Percentiles rank a stretch among this genome's conserved stretches.
Evolutionary conservation across 805 yeast species (phyloP).

Genomic region (Yarrowia keelungensis): DNA sequence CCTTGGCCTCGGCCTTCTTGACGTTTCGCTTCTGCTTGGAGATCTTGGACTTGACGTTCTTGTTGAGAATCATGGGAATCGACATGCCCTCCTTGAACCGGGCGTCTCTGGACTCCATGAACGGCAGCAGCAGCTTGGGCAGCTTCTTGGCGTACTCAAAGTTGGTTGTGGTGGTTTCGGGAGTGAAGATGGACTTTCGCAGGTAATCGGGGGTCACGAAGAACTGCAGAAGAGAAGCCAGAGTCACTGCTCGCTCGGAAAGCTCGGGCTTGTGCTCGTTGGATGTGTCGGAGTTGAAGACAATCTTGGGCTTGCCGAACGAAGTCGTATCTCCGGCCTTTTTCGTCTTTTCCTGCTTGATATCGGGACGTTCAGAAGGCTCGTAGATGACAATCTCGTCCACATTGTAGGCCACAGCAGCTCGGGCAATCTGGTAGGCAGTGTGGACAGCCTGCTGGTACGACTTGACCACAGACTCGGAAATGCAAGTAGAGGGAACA

Average conservation of each 20-base stretch:
- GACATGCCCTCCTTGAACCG: slow-evolving; percentile 71
- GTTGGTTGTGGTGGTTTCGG: slow-evolving; percentile 50
- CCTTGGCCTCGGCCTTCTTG: slow-evolving; percentile 56
- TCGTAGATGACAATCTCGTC: slow-evolving; percentile 78
- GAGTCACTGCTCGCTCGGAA: slow-evolving; percentile 54
- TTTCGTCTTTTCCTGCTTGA: slow-evolving; percentile 41
- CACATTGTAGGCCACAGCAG: slow-evolving; percentile 71
- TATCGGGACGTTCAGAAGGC: slow-evolving; percentile 48
- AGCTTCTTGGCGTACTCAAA: slow-evolving; percentile 69
- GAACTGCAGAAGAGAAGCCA: slow-evolving; percentile 76
- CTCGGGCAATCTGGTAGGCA: slow-evolving; percentile 80
- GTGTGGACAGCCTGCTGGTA: slow-evolving; percentile 75
- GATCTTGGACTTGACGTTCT: slow-evolving; percentile 37
- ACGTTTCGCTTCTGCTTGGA: slow-evolving; percentile 48
- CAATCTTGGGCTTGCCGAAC: slow-evolving; percentile 47
- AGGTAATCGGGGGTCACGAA: slow-evolving; percentile 87
- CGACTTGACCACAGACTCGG: slow-evolving; percentile 62
- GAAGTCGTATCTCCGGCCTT: slow-evolving; percentile 44
- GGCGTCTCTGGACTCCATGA: slow-evolving; percentile 59
- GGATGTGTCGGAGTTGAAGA: slow-evolving; percentile 41
- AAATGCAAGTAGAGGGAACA: slow-evolving; percentile 72
- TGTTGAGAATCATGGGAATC: slow-evolving; percentile 46
- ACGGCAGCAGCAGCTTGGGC: slow-evolving; percentile 79
- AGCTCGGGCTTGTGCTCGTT: slow-evolving; percentile 42
- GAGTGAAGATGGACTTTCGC: slow-evolving; percentile 66